Evolutionary conservation across 2,329 filamentous ascomycete species (phyloP), one percentile per base, ranked within the genome.

Genomic region (Trichoderma asperellum): DNA sequence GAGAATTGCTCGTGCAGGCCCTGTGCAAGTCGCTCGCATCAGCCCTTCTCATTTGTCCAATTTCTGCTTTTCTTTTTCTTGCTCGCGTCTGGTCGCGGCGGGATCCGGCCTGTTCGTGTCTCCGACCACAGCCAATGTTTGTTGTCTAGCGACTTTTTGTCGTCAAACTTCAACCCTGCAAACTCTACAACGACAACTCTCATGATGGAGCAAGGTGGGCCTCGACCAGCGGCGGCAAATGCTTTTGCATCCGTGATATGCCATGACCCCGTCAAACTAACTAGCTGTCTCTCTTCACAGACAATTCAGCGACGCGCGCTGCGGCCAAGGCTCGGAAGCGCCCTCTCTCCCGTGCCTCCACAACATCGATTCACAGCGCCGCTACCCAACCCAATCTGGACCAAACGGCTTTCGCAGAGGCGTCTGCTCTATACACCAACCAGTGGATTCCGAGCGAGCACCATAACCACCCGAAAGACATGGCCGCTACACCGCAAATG

Each of bases 301-400:
- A 80, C 69, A 78, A 73, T 68, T 70, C 74, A 72, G 72, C 75
- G 72, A 72, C 76, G 62, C 78, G 77, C 73, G 76, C 76, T 66
- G 74, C 74, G 62, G 73, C 75, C 71, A 83, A 84, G 74, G 78
- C 83, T 58, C 81, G 82, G 74, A 85, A 84, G 76, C 83, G 86
- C 71, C 81, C 86, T 43, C 81, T 83, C 69, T 88, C 86, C 61
- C 82, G 84, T 74, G 86, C 83, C 64, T 88, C 86, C 37, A 88
- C 86, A 34, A 83, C 85, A 27, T 88, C 86, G 14, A 82, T 87
- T 64, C 86, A 87, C 73, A 88, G 86, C 77, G 80, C 80, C 72
- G 79, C 81, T 47, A 85, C 85, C 2, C 85, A 87, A 73, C 81
- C 83, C 24, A 84, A 80, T 70, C 59, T 86, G 71, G 86, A 88